Percentiles rank a stretch among this genome's conserved stretches.
Conservation (phyloP, 148 eudicot species). For the Nyssa sinensis region DNA sequence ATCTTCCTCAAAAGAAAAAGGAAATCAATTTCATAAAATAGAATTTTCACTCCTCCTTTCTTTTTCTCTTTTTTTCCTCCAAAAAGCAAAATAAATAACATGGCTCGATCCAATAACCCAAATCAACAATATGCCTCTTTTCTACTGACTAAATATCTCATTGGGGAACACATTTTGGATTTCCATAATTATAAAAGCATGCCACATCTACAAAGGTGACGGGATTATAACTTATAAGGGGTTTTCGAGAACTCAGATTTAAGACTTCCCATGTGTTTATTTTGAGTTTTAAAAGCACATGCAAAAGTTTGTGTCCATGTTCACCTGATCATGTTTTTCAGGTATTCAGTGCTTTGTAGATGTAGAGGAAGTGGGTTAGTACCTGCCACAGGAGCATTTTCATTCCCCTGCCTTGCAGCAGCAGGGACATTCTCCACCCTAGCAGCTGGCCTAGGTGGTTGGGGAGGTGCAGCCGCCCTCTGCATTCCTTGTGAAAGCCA, state of each 20-base stretch:
- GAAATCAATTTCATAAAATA: too few relatives aligned
- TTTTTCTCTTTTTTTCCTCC: too few relatives aligned
- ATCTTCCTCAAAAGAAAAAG: too few relatives aligned
- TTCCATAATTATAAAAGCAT: too few relatives aligned
- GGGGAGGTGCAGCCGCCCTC: constrained; percentile 96
- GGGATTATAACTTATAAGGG: background rate
- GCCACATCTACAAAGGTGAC: too few relatives aligned
- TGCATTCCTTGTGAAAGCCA: constrained; percentile 96
- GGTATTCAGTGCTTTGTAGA: background rate
- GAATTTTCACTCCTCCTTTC: too few relatives aligned
- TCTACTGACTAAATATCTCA: too few relatives aligned
- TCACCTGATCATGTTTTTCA: background rate
- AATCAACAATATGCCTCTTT: too few relatives aligned
- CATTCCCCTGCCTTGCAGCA: constrained; percentile 41
- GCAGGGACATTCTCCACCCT: constrained; percentile 58
- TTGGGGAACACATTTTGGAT: too few relatives aligned
- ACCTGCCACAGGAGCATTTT: constrained; percentile 46
- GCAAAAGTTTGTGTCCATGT: background rate
- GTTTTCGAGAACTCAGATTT: background rate
- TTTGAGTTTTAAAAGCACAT: background rate
- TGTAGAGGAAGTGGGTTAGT: background rate
- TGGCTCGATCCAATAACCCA: too few relatives aligned
- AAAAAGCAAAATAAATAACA: too few relatives aligned
- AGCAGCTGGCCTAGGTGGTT: constrained; percentile 72
- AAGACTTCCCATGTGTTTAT: background rate